These are phyloP conservation scores for Chlorophyllum brunneum DNA, from an alignment of 768 basidiomycete species.

Conservation along the genomic window DNA sequence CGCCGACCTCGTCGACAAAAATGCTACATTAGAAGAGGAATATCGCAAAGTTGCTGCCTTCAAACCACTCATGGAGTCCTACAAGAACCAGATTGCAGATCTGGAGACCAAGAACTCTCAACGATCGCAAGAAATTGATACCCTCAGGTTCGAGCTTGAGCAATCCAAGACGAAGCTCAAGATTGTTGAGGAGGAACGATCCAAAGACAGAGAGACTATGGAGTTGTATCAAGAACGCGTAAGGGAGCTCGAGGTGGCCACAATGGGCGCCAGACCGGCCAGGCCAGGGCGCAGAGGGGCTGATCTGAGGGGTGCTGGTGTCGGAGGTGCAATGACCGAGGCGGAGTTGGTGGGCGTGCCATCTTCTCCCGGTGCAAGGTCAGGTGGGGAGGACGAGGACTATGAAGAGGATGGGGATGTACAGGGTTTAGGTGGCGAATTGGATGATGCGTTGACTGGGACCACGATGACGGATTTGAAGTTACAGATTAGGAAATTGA, in stretches of 20 bases:
- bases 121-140: slow-evolving; percentile 68
- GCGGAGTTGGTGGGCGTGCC: neutral
- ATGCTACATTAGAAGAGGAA: slow-evolving; percentile 89
- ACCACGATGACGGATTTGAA: slow-evolving; percentile 92
- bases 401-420: slow-evolving; percentile 33
- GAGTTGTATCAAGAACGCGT: slow-evolving; percentile 90
- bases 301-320: slow-evolving; percentile 23
- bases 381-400: slow-evolving; percentile 28
- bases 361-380: neutral
- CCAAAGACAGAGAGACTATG: slow-evolving; percentile 78
- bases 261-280: slow-evolving; percentile 26
- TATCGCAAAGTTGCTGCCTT: slow-evolving; percentile 82
- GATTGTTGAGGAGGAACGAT: slow-evolving; percentile 63
- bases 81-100: slow-evolving; percentile 81
- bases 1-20: slow-evolving; percentile 85
- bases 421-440: slow-evolving; percentile 75
- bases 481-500: slow-evolving; percentile 75
- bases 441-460: slow-evolving; percentile 82
- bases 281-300: slow-evolving; percentile 28
- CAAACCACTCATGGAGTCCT: slow-evolving; percentile 88
- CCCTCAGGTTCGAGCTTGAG: slow-evolving; percentile 72
- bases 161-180: slow-evolving; percentile 68
- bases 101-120: slow-evolving; percentile 69
- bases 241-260: slow-evolving; percentile 76
- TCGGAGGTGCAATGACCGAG: slow-evolving; percentile 15